Base-by-base conservation (phyloP, 108 stramenopile genomes). In the Schizochytrium sp. region DNA sequence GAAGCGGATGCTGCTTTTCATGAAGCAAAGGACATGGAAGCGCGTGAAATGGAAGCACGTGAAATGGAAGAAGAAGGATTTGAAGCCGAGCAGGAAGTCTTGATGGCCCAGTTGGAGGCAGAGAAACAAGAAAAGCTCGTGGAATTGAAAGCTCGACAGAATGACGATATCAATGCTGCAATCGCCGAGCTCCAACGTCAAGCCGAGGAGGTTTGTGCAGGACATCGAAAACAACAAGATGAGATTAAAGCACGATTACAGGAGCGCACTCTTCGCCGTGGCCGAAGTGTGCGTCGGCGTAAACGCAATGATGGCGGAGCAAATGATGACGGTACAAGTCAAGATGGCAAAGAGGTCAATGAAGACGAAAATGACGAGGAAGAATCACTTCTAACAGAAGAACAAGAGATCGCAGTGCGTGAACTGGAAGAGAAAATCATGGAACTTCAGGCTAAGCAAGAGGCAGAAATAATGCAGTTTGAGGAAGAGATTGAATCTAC, bases 201-300 rank as follows among this genome's bases (percentile, higher is more conserved):
- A 28, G 76, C 50, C 0, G 76, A 83, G 10, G 76, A 83, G 53
- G 76, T 83, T 53, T 83, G 28, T 28, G 47, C 76, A 10, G 53
- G 50, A 5, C 53, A 83, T 42, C 76, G 76, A n/a, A 83, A 83
- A 17, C 76, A 83, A 53, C 76, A 83, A 42, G 76, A 83, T n/a
- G 76, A 83, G 53, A 83, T 83, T 2, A 83, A 83, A 28, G 76
- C 76, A 7, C 47, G 76, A 1, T 53, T 83, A 8, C 47, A 55
- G 2, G 76, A 83, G 47, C 47, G 76, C 50, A 83, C 28, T n/a
- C 2, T 83, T 13, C 47, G 53, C 2, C 10, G 53, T 0, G 53
- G 53, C 76, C 28, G 28, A 5, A 83, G 50, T n/a, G 47, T 83
- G 47, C 76, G 76, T 5, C 47, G 76, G 47, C 76, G 76, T 1